These are phyloP conservation scores for Cryptococcus jaspeensis DNA, from an alignment of 1,284 basidiomycete species.

Conservation along the genomic window DNA sequence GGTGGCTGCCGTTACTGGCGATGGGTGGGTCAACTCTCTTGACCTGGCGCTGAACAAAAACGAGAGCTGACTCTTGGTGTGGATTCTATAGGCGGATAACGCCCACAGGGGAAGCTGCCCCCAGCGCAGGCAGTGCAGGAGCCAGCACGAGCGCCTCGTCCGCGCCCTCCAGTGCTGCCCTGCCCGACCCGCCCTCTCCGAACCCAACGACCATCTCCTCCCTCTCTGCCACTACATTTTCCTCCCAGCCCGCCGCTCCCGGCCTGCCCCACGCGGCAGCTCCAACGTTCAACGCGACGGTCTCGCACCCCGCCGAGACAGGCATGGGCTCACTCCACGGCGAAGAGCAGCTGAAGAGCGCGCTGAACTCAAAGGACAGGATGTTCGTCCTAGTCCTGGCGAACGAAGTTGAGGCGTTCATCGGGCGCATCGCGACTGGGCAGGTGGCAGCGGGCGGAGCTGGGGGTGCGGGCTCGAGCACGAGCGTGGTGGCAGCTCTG, in stretches of 20 bases:
- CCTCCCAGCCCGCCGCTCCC: constrained; percentile 2
- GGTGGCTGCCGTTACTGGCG: too few species aligned
- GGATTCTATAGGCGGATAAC: too few species aligned
- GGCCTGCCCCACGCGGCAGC: background rate
- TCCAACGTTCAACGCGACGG: constrained; percentile 5
- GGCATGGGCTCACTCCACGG: constrained; percentile 34
- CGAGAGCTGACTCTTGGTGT: too few species aligned
- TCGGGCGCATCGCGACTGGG: constrained; percentile 21
- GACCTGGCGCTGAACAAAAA: too few species aligned
- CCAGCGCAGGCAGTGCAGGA: too few species aligned
- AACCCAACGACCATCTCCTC: constrained; percentile 17
- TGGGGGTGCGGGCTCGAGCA: constrained; percentile 8
- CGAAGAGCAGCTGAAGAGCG: constrained; percentile 42
- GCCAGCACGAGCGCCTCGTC: background rate
- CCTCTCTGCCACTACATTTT: constrained; percentile 1
- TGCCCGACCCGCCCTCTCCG: constrained; percentile 10
- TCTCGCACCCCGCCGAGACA: constrained; percentile 30
- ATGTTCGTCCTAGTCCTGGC: constrained; percentile 42
- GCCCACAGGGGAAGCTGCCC: too few species aligned
- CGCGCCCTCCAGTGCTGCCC: background rate
- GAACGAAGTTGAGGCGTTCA: constrained; percentile 44
- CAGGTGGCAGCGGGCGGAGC: background rate
- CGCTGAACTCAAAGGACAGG: constrained; percentile 40
- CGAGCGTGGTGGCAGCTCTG: constrained; percentile 22
- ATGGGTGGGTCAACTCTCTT: too few species aligned